A percentile compares a stretch with the other conserved stretches of the same genome.
Evolutionary conservation across 192 early-diverging fungal species (phyloP).

Genomic region (Backusella australiensis): DNA sequence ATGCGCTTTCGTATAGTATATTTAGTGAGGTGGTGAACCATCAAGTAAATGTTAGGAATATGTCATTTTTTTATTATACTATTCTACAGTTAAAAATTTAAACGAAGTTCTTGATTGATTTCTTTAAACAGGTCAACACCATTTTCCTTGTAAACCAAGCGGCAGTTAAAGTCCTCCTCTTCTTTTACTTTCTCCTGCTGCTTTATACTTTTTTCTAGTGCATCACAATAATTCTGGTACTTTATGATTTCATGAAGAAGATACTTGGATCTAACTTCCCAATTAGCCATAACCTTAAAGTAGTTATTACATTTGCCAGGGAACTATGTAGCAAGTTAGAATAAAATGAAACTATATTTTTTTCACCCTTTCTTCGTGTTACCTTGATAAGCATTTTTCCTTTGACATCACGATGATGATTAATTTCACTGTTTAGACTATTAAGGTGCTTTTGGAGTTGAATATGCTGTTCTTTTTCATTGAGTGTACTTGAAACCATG

Average conservation of each 20-base stretch:
- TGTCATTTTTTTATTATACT: neutral
- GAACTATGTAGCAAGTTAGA: constrained; percentile 40
- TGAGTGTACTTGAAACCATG: constrained; percentile 29
- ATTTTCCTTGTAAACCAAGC: neutral
- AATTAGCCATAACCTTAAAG: constrained; percentile 68
- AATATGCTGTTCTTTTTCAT: constrained; percentile 51
- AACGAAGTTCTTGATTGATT: constrained; percentile 10
- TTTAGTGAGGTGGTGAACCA: neutral
- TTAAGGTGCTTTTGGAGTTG: constrained; percentile 58
- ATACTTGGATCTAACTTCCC: constrained; percentile 74
- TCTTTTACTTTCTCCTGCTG: constrained; percentile 2
- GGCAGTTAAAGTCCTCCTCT: neutral
- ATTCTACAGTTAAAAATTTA: neutral
- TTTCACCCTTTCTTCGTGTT: neutral
- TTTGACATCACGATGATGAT: constrained; percentile 60
- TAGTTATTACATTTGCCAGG: constrained; percentile 47
- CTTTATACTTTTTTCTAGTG: constrained; percentile 51
- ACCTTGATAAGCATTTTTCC: constrained; percentile 36
- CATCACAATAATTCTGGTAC: constrained; percentile 77
- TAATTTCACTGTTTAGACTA: constrained; percentile 63
- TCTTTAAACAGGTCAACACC: constrained; percentile 16
- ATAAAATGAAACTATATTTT: neutral
- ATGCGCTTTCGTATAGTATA: too few relatives aligned
- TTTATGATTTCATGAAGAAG: constrained; percentile 79
- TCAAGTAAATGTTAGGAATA: neutral